Base-by-base conservation (phyloP, 2,329 filamentous ascomycete genomes). In the Stachybotrys echinatus region DNA sequence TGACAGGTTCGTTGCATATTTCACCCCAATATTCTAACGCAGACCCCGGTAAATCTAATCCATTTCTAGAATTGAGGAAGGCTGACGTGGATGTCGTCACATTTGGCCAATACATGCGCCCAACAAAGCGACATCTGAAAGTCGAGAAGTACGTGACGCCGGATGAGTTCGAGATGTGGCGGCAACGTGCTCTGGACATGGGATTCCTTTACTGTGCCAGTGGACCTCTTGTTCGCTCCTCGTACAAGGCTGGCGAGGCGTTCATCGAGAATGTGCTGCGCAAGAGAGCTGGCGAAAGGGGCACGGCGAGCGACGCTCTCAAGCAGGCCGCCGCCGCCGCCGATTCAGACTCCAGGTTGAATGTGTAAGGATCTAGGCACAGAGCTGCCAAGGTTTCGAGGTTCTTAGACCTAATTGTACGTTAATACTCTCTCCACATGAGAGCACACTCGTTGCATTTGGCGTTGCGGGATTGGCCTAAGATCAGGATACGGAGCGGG, bases 81-180 rank as follows among this genome's bases (percentile, higher is more conserved):
- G 80, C 84, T 51, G 76, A 88, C 52, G 92, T 96, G 43, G 94
- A 99, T 60, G 90, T 99, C 12, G 91, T 99, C 51, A 99, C 94
- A 0, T 99, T 99, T 59, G 94, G 94, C n/a, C 94, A 99, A 75
- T 99, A 99, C 75, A 99, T 99, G 94, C 89, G 92, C 12, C 94
- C 94, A 2, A 99, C 94, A 5, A 99, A 97, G 77, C 83, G 92
- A 42, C 94, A 99, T 69, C 92, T 99, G 83, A 87, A 95, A 69
- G 94, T 99, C 27, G 88, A 95, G 63, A 90, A 92, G 68, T 99
- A 99, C 67, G 82, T 99, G 44, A 92, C 91, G 0, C 94, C 94
- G 1, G 89, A 88, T 54, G 84, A 86, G 54, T 99, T 99, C 65
- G 92, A 97, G 64, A 74, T 88, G 62, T 99, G 94, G 94, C 83